phyloP scores from a whole-genome alignment of 306 rosid genomes.

The Carpinus viminea region DNA sequence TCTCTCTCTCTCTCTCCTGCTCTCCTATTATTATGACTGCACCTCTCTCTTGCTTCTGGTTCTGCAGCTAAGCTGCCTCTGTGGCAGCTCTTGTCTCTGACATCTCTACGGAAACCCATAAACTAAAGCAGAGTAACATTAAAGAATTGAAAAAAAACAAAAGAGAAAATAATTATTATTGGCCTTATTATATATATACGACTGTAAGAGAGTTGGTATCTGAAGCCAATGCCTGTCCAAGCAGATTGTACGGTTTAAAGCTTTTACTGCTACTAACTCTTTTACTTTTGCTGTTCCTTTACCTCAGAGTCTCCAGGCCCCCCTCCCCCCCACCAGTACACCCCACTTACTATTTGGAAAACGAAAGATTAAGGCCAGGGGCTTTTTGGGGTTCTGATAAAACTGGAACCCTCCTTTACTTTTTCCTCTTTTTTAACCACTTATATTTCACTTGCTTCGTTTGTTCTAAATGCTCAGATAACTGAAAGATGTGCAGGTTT shows the following conservation, averaged over 20 bases:
- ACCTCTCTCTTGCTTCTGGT: constrained; percentile 69
- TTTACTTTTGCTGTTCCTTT: constrained; percentile 79
- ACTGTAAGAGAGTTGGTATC: constrained; percentile 63
- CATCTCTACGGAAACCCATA: constrained; percentile 89
- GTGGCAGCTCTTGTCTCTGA: constrained; percentile 91
- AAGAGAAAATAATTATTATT: constrained; percentile 48
- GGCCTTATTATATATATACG: constrained; percentile 40
- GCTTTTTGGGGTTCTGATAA: constrained; percentile 24
- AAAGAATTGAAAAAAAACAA: constrained; percentile 27
- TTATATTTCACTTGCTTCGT: constrained; percentile 21
- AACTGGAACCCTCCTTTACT: constrained; percentile 9
- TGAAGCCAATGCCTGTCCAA: constrained; percentile 52
- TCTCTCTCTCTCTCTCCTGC: constrained; percentile 41
- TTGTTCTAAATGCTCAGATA: neutral
- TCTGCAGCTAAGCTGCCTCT: constrained; percentile 55
- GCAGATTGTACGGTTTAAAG: constrained; percentile 69
- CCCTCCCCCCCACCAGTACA: constrained; percentile 23
- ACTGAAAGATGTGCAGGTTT: neutral
- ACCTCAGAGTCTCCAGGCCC: constrained; percentile 38
- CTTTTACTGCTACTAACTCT: constrained; percentile 84
- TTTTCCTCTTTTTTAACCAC: constrained; percentile 6
- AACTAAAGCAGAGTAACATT: constrained; percentile 45
- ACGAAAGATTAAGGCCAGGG: constrained; percentile 24
- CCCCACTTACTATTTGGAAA: constrained; percentile 54
- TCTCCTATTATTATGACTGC: constrained; percentile 75